Base-by-base conservation (phyloP, 2,329 filamentous ascomycete species). In the Trichoderma atrobrunneum region DNA sequence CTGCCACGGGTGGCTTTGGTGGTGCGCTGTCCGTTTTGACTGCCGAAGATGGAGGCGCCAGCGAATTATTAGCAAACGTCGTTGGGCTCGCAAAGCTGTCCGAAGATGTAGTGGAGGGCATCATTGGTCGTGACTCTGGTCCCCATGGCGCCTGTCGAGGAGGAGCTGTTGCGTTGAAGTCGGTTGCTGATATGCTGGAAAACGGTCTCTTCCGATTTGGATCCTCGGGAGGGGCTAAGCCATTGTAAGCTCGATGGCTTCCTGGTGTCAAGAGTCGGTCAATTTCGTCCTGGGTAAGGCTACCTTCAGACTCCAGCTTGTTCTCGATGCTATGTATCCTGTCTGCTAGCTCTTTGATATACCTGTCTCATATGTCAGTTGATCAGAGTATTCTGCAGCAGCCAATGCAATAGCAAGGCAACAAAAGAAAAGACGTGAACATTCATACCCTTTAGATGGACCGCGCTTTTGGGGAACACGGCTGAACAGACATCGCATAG, bases 331-430 rank as follows among this genome's bases (percentile, higher is more conserved):
- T 91, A 77, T 95, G 90, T 72, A 97, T 90, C 30, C 94, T 87
- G 78, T 97, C 94, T 28, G 94, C 93, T 26, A 97, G 87, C 80
- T 97, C 94, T 79, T 97, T 97, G 80, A 97, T 97, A 77, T 97
- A 97, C 18, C 91, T 93, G 77, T 7, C 14, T 6, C 34, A 72
- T 67, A 71, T 75, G 63, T 73, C 32, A 73, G 72, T n/a, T n/a
- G 2, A 30, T 64, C 21, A 18, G 10, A n/a, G 16, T 14, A 24
- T 43, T 18, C 18, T 43, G 21, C n/a, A 7, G 16, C 5, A 3
- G 24, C 28, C 11, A 34, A 32, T 60, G 18, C 28, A 24, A 24
- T 30, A 10, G 14, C 28, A 51, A 51, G n/a, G 8, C 18, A 48
- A 21, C 8, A 51, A 21, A 51, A 51, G n/a, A 51, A 51, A 51